A percentile compares a stretch with the other conserved stretches of the same genome.
Evolutionary conservation across 2,329 filamentous ascomycete species (phyloP).

Genomic region (Pseudogymnoascus sp.): DNA sequence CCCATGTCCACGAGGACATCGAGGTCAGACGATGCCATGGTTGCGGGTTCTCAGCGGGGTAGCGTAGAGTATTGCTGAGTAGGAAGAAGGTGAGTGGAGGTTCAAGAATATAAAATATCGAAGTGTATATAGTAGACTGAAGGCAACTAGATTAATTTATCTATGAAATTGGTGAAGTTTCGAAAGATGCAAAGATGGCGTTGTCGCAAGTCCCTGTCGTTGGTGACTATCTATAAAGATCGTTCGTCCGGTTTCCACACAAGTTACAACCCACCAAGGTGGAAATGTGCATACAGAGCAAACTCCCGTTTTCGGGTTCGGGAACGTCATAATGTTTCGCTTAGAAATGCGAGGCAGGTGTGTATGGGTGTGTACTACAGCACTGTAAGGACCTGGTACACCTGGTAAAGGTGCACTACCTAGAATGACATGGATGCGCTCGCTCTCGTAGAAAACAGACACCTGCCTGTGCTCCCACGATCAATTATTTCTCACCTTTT

Average conservation of each 20-base stretch:
- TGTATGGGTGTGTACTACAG: neutral
- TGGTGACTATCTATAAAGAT: neutral
- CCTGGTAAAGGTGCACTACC: neutral
- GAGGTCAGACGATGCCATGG: slow-evolving; percentile 52
- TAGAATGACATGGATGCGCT: neutral
- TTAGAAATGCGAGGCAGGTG: neutral
- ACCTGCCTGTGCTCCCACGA: neutral
- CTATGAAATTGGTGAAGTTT: neutral
- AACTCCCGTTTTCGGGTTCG: slow-evolving; percentile 13
- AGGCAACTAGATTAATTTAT: neutral
- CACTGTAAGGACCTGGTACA: neutral
- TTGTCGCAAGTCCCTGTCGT: neutral
- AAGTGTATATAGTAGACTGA: neutral
- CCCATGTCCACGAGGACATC: slow-evolving; percentile 61
- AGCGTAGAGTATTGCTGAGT: neutral
- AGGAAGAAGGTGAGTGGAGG: neutral
- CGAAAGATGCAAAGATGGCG: neutral
- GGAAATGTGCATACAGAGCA: slow-evolving; percentile 11
- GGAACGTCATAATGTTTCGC: slow-evolving; percentile 6
- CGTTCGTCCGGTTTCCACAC: neutral
- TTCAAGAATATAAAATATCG: neutral
- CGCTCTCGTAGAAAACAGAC: neutral
- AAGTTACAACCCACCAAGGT: slow-evolving; percentile 3
- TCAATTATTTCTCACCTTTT: neutral
- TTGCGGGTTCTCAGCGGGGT: slow-evolving; percentile 23